Conservation (phyloP, 2,329 filamentous ascomycete genomes). For the Penicillium sp. region DNA sequence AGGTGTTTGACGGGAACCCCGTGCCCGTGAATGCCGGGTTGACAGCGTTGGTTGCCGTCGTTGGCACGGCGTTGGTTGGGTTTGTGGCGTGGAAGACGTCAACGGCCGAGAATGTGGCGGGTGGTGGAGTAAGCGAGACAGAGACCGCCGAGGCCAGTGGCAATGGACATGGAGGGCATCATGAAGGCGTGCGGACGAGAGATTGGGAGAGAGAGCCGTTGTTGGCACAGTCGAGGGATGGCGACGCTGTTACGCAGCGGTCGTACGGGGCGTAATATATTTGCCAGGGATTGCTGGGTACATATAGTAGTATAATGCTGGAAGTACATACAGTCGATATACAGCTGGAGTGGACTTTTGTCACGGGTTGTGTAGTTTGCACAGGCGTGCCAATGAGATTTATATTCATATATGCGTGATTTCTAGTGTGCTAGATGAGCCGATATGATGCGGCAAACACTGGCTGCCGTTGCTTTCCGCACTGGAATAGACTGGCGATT, state of each 20-base stretch:
- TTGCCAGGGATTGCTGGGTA: not conserved
- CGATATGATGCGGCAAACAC: too few relatives aligned
- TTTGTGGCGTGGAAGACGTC: constrained; percentile 60
- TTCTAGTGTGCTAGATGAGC: too few relatives aligned
- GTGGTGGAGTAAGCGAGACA: not conserved
- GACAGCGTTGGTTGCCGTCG: constrained; percentile 57
- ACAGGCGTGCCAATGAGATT: too few relatives aligned
- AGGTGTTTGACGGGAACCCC: constrained; percentile 67
- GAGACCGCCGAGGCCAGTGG: not conserved
- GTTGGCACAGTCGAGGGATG: not conserved
- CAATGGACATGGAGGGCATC: not conserved
- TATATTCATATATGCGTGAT: too few relatives aligned
- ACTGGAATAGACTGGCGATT: too few relatives aligned
- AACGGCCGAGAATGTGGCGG: not conserved
- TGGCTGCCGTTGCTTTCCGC: too few relatives aligned
- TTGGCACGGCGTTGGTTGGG: constrained; percentile 64
- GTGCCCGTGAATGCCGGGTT: constrained; percentile 73
- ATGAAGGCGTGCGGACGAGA: not conserved
- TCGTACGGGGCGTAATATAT: not conserved
- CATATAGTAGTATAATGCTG: not conserved
- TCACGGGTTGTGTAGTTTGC: too few relatives aligned
- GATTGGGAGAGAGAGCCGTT: constrained; percentile 4
- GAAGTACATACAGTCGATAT: too few relatives aligned
- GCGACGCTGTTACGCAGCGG: not conserved
- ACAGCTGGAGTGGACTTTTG: too few relatives aligned